Evolutionary conservation across 176 grass and related monocot species (phyloP).

Genomic region (Pontederia crassipes): DNA sequence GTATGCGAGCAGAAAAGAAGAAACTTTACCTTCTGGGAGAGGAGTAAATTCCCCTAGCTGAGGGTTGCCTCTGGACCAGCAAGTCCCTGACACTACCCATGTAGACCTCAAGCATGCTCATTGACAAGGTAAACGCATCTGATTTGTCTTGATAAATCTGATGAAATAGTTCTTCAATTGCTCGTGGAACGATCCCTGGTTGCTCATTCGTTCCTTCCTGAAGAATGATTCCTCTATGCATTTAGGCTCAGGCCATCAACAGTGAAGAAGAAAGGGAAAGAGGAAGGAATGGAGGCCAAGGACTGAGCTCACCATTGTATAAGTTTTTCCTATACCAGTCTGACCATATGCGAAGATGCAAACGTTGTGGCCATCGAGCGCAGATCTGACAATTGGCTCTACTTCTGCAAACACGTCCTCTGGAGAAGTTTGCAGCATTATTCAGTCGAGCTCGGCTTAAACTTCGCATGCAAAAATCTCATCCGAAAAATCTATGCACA

Average conservation of each 20-base stretch:
- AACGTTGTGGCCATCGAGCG: conserved; percentile 15
- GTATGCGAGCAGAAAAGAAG: too few species aligned
- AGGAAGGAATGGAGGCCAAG: too few species aligned
- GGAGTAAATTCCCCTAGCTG: conserved; percentile 27
- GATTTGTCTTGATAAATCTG: conserved; percentile 56
- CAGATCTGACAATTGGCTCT: conserved; percentile 3
- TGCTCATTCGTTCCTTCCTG: conserved; percentile 73
- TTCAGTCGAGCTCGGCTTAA: not conserved
- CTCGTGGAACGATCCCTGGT: conserved; percentile 52
- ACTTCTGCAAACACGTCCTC: conserved; percentile 13
- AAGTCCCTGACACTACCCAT: conserved; percentile 78
- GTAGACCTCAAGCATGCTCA: conserved; percentile 94
- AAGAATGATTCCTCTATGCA: conserved; percentile 1
- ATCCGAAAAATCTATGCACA: not conserved
- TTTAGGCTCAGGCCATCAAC: too few species aligned
- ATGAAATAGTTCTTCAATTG: conserved; percentile 63
- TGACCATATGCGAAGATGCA: conserved; percentile 14
- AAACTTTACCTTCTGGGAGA: conserved; percentile 33
- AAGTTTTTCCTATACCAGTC: conserved; percentile 9
- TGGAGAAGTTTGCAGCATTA: not conserved
- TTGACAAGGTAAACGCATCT: conserved; percentile 48
- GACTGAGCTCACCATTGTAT: conserved; percentile 4
- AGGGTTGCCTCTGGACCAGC: conserved; percentile 56
- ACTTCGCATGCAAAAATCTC: not conserved
- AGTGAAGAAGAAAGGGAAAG: too few species aligned